These are phyloP conservation scores for Mrakia blollopis DNA, from an alignment of 768 basidiomycete genomes.

Conservation along the genomic window DNA sequence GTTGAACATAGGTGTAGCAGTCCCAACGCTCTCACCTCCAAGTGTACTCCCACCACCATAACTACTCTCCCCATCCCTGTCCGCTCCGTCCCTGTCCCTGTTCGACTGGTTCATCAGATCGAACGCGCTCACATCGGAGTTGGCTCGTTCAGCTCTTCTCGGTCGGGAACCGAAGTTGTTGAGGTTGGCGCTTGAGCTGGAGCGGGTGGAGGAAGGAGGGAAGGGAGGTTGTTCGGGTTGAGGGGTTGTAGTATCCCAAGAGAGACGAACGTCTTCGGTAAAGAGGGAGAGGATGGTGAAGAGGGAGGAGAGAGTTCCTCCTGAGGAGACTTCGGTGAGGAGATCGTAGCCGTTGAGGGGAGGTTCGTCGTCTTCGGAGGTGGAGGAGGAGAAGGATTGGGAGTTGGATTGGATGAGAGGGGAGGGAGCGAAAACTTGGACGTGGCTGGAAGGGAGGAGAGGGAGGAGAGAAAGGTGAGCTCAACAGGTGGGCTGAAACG, in stretches of 20 bases:
- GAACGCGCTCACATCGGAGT: conserved; percentile 43
- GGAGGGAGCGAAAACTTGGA: conserved; percentile 37
- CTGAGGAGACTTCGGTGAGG: conserved; percentile 90
- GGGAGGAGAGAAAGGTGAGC: neutral
- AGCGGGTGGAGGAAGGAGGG: neutral
- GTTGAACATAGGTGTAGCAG: conserved; percentile 9
- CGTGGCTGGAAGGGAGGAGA: conserved; percentile 13
- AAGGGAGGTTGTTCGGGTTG: neutral
- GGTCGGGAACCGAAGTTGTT: conserved; percentile 32
- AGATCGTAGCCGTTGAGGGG: conserved; percentile 88
- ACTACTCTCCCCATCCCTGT: neutral
- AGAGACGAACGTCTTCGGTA: conserved; percentile 69
- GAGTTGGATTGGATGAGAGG: conserved; percentile 34
- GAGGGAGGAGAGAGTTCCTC: conserved; percentile 88
- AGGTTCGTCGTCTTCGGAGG: conserved; percentile 45
- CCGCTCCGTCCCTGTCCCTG: neutral
- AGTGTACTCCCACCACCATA: neutral
- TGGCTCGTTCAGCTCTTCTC: conserved; percentile 11
- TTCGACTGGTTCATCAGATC: conserved; percentile 26
- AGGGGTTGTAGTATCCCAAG: conserved; percentile 66
- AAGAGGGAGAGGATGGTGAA: conserved; percentile 96
- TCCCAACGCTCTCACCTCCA: conserved; percentile 1
- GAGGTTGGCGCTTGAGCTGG: conserved; percentile 28
- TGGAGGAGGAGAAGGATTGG: conserved; percentile 56
- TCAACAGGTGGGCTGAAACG: conserved; percentile 45